These are phyloP conservation scores for Phialophora expanda DNA, from an alignment of 2,329 filamentous ascomycete species.

Conservation along the genomic window DNA sequence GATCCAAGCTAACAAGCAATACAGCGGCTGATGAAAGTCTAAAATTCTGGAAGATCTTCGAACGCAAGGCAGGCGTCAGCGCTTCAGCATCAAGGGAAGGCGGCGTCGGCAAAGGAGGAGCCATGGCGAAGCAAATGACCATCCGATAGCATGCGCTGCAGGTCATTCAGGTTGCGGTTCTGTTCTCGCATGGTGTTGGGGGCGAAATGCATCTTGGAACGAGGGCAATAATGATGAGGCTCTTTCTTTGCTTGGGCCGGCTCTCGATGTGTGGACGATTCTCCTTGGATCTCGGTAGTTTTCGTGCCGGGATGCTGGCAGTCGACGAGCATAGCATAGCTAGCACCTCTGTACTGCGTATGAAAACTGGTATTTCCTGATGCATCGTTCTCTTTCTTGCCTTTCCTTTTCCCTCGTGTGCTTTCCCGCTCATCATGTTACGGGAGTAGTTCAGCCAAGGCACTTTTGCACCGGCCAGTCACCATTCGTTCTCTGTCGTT, in stretches of 20 bases:
- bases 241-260: conserved; percentile 5
- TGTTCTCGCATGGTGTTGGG: conserved; percentile 29
- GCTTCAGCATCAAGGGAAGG: conserved; percentile 67
- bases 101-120: conserved; percentile 75
- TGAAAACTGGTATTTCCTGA: background rate
- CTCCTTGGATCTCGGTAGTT: background rate
- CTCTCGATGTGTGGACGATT: conserved; percentile 15
- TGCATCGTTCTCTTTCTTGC: background rate
- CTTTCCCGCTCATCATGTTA: background rate
- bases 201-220: conserved; percentile 14
- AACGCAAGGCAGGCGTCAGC: conserved; percentile 86
- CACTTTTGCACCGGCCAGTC: conserved; percentile 12
- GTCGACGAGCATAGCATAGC: conserved; percentile 2
- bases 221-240: conserved; percentile 19
- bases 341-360: background rate
- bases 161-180: background rate
- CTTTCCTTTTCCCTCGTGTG: background rate
- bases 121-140: conserved; percentile 94
- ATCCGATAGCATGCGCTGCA: conserved; percentile 66
- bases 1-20: conserved; percentile 37
- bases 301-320: background rate
- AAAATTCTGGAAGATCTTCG: conserved; percentile 99
- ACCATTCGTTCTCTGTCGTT: conserved; percentile 17
- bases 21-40: conserved; percentile 89
- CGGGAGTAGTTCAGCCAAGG: conserved; percentile 4